Evolutionary conservation across 2,329 filamentous ascomycete genomes (phyloP), one percentile per base, ranked within the genome.

Genomic region (Epichloe glyceriae): DNA sequence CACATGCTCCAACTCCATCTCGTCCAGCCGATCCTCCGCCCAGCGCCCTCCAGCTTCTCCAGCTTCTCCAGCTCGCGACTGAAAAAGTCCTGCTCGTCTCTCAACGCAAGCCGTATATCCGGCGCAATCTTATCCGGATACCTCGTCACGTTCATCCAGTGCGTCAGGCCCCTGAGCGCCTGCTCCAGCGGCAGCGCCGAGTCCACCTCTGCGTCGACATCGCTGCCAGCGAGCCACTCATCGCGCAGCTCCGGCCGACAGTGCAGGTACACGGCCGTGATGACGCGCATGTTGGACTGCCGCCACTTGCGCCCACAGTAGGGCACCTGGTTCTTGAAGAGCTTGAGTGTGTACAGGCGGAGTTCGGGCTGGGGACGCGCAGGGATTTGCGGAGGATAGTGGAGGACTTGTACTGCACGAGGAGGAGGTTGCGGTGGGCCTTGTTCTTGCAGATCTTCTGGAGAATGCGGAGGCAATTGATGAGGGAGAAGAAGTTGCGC

Each of bases 301-400:
- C 93, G 83, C 93, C 93, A 98, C 71, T 98, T 98, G 42, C 93
- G 84, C 20, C 93, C 91, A 67, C 91, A 97, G 73, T 95, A 98
- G 1, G 93, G 93, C 4, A 98, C 93, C 67, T 98, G 93, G 54
- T 89, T 93, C 69, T 98, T 98, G 82, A 97, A 97, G 0, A 98
- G 78, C 69, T 98, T 98, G 58, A 98, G 79, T 0, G 93, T 95
- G 71, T 97, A 97, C 42, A 95, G 82, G 5, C 93, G 83, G 40
- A 98, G 75, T 61, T 88, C 79, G 2, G 83, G 84, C 61, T 98
- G 88, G 0, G 91, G 91, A 96, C 85, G 58, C 93, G 91, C 15
- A 98, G 80, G 5, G 86, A 84, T 67, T 95, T 96, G 60, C 89
- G 86, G 26, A 98, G 78, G 59, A 96, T 95, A 53, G 88, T 88